Evolutionary conservation across 176 grass and related monocot species (phyloP), one percentile per base, ranked within the genome.

Genomic region (Lolium perenne): DNA sequence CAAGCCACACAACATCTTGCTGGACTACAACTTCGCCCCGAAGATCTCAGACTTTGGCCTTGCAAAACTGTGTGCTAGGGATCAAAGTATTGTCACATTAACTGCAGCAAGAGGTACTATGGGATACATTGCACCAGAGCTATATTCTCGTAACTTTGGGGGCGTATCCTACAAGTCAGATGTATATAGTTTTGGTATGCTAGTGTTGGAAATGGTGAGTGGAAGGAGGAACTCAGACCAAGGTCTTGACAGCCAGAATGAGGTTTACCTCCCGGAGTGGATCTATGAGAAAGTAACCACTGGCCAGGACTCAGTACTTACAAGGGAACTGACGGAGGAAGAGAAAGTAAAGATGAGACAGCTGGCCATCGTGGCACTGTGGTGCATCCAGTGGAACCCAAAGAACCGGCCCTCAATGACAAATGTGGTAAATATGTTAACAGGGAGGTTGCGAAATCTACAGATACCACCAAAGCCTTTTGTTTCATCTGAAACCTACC

Each of bases 1-100:
- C 35, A 93, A 90, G 62, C 91, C 87, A 63, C 85, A 87, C 20
- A 92, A 90, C n/a, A 87, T 92, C 49, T 87, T 93, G 21, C 66
- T 90, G 8, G 91, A 93, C 81, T 72, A 58, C 55, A 58, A 58
- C 55, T 58, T 58, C 55, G n/a, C 16, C 7, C 55, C 55, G 7
- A 58, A 58, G 55, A 58, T 58, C 55, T 58, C 55, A 58, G 55
- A 58, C 55, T 58, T 58, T n/a, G 55, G 55, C 55, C 55, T 58
- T 8, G 17, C 55, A 58, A 58, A 58, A 18, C 55, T 58, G 55
- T 58, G 55, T 58, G 55, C 55, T 1, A 58, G 55, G 55, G 55
- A 58, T n/a, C 55, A 8, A 58, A 58, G 55, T n/a, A n/a, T n/a
- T n/a, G 55, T 58, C 18, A 58, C 55, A 17, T 58, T 58, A 58